A percentile compares a stretch with the other conserved stretches of the same genome.
These are phyloP conservation scores for Aspergillus floridensis DNA, from an alignment of 2,329 filamentous ascomycete species.

Conservation along the genomic window DNA sequence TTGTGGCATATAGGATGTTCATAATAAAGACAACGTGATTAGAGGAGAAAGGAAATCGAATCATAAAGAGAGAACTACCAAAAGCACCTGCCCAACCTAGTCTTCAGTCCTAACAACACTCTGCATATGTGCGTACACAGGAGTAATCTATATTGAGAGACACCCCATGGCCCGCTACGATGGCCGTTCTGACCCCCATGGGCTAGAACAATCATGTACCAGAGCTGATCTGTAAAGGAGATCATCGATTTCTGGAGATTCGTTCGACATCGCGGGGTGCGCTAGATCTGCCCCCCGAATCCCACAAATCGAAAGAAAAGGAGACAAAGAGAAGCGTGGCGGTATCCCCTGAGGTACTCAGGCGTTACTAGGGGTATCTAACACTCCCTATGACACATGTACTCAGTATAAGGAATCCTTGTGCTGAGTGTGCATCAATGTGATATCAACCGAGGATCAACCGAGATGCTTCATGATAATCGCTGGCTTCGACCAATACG, in stretches of 20 bases:
- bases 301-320: background rate
- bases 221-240: background rate
- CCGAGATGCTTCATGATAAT: background rate
- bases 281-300: background rate
- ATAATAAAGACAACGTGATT: background rate
- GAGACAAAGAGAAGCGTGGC: background rate
- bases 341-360: background rate
- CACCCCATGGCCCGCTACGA: background rate
- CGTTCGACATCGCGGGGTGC: background rate
- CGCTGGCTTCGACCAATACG: background rate
- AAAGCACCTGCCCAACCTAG: background rate
- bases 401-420: background rate
- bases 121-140: background rate
- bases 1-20: background rate
- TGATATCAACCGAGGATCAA: background rate
- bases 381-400: background rate
- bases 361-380: background rate
- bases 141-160: background rate
- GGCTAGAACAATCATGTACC: background rate
- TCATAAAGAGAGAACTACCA: background rate
- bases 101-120: too few species aligned
- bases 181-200: background rate
- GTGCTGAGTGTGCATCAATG: background rate
- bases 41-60: background rate
- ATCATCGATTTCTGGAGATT: background rate